These are phyloP conservation scores for Monosporascus sp. DNA, from an alignment of 2,329 filamentous ascomycete genomes.

Conservation along the genomic window DNA sequence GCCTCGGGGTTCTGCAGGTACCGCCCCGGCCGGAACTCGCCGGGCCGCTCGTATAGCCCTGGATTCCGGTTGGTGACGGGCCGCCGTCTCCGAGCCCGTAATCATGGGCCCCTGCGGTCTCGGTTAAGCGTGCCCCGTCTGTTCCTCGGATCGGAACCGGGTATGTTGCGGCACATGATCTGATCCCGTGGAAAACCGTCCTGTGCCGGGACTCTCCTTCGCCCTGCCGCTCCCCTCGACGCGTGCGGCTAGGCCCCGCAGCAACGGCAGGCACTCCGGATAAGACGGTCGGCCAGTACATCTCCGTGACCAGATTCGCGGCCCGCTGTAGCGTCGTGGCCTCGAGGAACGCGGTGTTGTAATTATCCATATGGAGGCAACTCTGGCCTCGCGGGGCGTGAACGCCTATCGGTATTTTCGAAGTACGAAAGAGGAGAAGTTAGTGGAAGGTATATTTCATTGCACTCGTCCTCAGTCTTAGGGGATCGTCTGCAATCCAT, in stretches of 20 bases:
- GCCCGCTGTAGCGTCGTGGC: slow-evolving; percentile 10
- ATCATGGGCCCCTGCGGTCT: slow-evolving; percentile 12
- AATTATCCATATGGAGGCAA: slow-evolving; percentile 26
- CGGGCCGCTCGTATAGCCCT: slow-evolving; percentile 14
- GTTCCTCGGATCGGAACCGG: too few relatives aligned
- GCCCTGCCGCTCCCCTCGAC: slow-evolving; percentile 14
- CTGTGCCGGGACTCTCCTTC: slow-evolving; percentile 14
- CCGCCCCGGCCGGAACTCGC: slow-evolving; percentile 18
- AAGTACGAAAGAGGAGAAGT: too few relatives aligned
- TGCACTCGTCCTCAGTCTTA: too few relatives aligned
- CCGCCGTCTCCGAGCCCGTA: slow-evolving; percentile 16
- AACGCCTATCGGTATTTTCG: too few relatives aligned
- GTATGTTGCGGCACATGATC: slow-evolving; percentile 13
- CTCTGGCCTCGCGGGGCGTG: slow-evolving; percentile 9
- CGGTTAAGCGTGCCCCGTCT: slow-evolving; percentile 6
- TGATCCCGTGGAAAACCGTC: slow-evolving; percentile 24
- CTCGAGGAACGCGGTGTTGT: slow-evolving; percentile 22
- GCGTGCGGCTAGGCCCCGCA: slow-evolving; percentile 5
- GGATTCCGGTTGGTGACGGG: slow-evolving; percentile 16
- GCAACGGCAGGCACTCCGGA: background rate
- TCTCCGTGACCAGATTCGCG: slow-evolving; percentile 16
- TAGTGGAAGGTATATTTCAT: too few relatives aligned
- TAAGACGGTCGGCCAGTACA: slow-evolving; percentile 15
- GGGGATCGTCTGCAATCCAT: too few relatives aligned
- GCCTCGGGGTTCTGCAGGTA: slow-evolving; percentile 22